Evolutionary conservation across 352 stramenopile genomes (phyloP).

Genomic region (Globisporangium parvum): DNA sequence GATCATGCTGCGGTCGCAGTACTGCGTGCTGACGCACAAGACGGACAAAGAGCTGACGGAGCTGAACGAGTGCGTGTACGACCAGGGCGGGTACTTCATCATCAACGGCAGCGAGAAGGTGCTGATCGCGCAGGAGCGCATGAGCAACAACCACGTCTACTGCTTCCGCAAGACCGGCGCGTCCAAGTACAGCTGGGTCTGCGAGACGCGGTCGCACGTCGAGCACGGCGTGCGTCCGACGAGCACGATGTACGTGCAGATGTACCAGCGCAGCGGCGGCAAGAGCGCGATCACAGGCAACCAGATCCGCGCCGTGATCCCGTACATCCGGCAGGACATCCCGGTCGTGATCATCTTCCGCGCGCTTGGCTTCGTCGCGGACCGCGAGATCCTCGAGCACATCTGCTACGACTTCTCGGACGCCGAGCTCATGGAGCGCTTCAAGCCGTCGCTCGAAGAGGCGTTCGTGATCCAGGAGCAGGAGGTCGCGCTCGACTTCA

Average conservation of each 20-base stretch:
- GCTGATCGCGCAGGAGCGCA: constrained; percentile 98
- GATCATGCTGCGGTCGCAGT: constrained; percentile 97
- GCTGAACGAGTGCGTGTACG: constrained; percentile 99
- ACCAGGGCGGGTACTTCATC: constrained; percentile 99
- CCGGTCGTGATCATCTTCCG: constrained; percentile 99
- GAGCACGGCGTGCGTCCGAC: constrained; percentile 94
- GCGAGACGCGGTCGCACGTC: constrained; percentile 96
- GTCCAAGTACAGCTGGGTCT: constrained; percentile 95
- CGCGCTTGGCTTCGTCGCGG: constrained; percentile 93
- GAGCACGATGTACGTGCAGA: constrained; percentile 98
- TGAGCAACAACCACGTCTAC: constrained; percentile 99
- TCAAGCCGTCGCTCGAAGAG: constrained; percentile 98
- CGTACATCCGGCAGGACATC: constrained; percentile 98
- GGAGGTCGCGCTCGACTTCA: constrained; percentile 98
- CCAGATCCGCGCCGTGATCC: constrained; percentile 97
- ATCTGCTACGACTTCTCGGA: constrained; percentile 99
- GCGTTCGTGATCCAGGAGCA: constrained; percentile 98
- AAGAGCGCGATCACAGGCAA: constrained; percentile 96
- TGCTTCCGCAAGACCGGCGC: constrained; percentile 98
- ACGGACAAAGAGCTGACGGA: constrained; percentile 92
- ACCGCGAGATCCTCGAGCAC: constrained; percentile 99
- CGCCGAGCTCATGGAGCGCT: constrained; percentile 98
- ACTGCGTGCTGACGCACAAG: constrained; percentile 93
- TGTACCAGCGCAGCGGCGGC: constrained; percentile 95
- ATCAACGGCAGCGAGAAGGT: constrained; percentile 98